Evolutionary conservation across 495 filamentous ascomycete species (phyloP), one percentile per base, ranked within the genome.

Genomic region (Cryomyces antarcticus): DNA sequence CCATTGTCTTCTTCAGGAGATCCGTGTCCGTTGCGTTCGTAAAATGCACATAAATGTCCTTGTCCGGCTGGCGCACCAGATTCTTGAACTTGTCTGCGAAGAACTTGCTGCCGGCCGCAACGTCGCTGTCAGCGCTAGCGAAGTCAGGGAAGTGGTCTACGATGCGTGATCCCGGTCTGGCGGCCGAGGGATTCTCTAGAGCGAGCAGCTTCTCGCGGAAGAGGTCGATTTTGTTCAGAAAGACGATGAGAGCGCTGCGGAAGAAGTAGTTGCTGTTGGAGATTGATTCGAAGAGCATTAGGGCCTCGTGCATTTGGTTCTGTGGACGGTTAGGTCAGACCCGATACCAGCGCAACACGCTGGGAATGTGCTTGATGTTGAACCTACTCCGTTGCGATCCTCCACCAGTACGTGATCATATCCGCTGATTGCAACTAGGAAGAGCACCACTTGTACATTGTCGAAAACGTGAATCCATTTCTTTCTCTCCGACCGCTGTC

Each of bases 391-490:
- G 49, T 89, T 93, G 62, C 93, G 89, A 58, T 97, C 89, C 62
- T 97, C 89, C 58, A 97, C 94, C 24, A 97, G 72, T 50, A 95
- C 69, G 64, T 96, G 89, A 59, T 97, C 89, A 70, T 97, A 97
- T 60, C 94, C 89, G 54, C 89, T 96, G 59, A 97, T 97, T 60
- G 89, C 89, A 44, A 96, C 89, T 44, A 97, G 64, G 77, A 97
- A 97, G 31, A 97, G 80, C 52, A 97, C 93, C 12, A 89, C 93
- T 38, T 88, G 94, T 56, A 97, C 89, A 54, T 97, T 96, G 68
- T 97, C 89, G 66, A 97, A 97, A 69, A 88, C 93, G 68, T 99
- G 89, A 46, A 99, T 99, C 89, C 89, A 99, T 78, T 99, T 99
- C 80, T 99, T 99, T 50, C 89, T 81, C 64, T 99, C 89, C 1